Base-by-base conservation (phyloP, 164 flowering plant genomes). In the Hamamelis virginiana region DNA sequence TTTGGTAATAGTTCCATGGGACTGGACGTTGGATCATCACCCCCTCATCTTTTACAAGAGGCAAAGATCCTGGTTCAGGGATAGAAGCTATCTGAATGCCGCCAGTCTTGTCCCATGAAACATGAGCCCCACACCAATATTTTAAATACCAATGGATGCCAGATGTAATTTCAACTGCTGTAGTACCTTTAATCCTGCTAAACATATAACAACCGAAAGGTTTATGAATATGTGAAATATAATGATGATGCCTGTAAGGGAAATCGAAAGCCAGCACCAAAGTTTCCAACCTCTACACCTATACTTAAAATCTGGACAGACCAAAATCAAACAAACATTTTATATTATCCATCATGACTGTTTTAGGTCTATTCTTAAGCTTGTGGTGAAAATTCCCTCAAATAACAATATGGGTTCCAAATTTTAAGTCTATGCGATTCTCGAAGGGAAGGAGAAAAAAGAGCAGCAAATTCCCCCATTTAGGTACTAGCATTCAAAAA, bases 71-170 rank as follows among this genome's bases (percentile, higher is more conserved):
- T 26, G 90, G 87, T 47, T 75, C 63, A 18, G 98, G 98, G 64
- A 92, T 66, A 43, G 97, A 87, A 80, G 83, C 87, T 47, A 87
- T 64, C 84, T 94, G 98, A 70, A 78, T 57, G 33, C 97, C 95
- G 68, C 98, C 98, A 56, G 98, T 92, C 85, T 91, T 94, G 74
- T 89, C 95, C 98, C 98, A 94, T 1, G 98, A 94, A 77, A 92
- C 69, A 80, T 94, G 98, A 80, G 95, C 95, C 51, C 88, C 89
- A 78, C 98, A 90, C 85, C 81, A 86, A 68, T 92, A 90, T 72
- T 94, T 94, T 50, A 94, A 67, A 64, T 94, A 94, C 97, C 98
- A 94, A 68, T 92, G 93, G 26, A 94, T 89, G 55, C 97, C 98
- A 45, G 96, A 86, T 70, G 89, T 77, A 66, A 94, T 75, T 77